Conservation (phyloP, 768 basidiomycete species). For the Kwoniella newhampshirensis region DNA sequence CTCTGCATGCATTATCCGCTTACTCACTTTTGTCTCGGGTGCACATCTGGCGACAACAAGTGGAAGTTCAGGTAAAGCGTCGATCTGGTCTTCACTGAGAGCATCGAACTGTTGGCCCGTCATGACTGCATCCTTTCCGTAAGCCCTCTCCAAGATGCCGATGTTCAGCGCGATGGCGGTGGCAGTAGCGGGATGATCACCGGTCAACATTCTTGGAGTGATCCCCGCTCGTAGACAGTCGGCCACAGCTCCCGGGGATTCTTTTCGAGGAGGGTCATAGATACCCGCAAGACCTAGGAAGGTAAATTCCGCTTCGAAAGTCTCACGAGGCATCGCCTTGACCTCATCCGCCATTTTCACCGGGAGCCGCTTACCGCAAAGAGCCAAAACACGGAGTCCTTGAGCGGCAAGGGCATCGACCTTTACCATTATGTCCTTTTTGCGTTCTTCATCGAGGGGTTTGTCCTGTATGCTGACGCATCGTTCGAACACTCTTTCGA, state of each 20-base stretch:
- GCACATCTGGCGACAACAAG: slow-evolving; percentile 65
- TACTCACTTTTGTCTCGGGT: slow-evolving; percentile 52
- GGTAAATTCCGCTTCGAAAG: slow-evolving; percentile 58
- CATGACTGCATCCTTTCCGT: slow-evolving; percentile 50
- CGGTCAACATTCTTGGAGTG: slow-evolving; percentile 60
- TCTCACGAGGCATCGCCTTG: slow-evolving; percentile 54
- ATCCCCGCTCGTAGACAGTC: slow-evolving; percentile 61
- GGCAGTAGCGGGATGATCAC: slow-evolving; percentile 62
- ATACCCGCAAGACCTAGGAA: slow-evolving; percentile 64
- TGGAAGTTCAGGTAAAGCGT: slow-evolving; percentile 57
- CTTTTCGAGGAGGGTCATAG: slow-evolving; percentile 61
- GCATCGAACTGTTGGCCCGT: slow-evolving; percentile 60
- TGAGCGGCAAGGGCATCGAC: slow-evolving; percentile 53
- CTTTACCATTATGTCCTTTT: slow-evolving; percentile 44
- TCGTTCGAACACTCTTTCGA: slow-evolving; percentile 60
- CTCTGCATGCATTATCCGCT: slow-evolving; percentile 25
- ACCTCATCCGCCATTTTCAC: slow-evolving; percentile 47
- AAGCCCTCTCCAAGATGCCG: slow-evolving; percentile 55
- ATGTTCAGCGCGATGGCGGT: slow-evolving; percentile 60
- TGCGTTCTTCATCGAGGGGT: slow-evolving; percentile 38
- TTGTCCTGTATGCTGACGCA: slow-evolving; percentile 53
- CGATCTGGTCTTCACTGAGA: slow-evolving; percentile 61
- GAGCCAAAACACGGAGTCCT: slow-evolving; percentile 55
- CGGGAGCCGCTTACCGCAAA: slow-evolving; percentile 54
- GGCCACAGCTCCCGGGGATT: slow-evolving; percentile 60